phyloP scores from a whole-genome alignment of 2,329 filamentous ascomycete genomes.

The Capronia coronata region DNA sequence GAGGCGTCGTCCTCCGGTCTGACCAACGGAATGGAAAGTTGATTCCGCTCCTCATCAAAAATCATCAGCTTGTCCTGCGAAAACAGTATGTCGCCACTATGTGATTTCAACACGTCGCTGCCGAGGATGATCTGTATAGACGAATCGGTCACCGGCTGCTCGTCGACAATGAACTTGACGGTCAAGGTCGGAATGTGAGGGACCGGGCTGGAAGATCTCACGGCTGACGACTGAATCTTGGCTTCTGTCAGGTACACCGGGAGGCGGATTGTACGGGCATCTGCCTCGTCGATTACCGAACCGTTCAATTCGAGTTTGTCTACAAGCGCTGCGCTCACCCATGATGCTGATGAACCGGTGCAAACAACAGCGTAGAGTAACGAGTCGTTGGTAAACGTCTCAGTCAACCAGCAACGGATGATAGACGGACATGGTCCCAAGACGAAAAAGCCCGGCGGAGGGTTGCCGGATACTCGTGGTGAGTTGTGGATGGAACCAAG shows the following conservation, averaged over 20 bases:
- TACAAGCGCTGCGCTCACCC: conserved; percentile 68
- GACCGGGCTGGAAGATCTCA: conserved; percentile 64
- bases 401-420: conserved; percentile 89
- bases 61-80: conserved; percentile 85
- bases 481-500: conserved; percentile 61
- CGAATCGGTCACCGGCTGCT: conserved; percentile 45
- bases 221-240: conserved; percentile 68
- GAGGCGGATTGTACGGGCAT: conserved; percentile 63
- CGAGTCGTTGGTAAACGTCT: conserved; percentile 80
- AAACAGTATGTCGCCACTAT: conserved; percentile 85
- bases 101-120: conserved; percentile 75
- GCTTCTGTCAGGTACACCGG: conserved; percentile 88
- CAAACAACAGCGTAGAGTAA: conserved; percentile 88
- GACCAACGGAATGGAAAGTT: conserved; percentile 83
- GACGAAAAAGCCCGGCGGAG: conserved; percentile 77
- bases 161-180: conserved; percentile 68
- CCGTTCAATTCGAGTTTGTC: conserved; percentile 65
- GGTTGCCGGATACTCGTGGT: conserved; percentile 56
- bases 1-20: conserved; percentile 77
- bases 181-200: conserved; percentile 76
- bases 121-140: conserved; percentile 81
- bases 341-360: conserved; percentile 82
- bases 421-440: conserved; percentile 87
- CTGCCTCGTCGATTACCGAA: conserved; percentile 61
- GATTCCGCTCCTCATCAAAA: conserved; percentile 78